Percentiles rank a stretch among this genome's conserved stretches.
phyloP scores from a whole-genome alignment of 2,329 filamentous ascomycete species.

The Xylariaceae sp. region DNA sequence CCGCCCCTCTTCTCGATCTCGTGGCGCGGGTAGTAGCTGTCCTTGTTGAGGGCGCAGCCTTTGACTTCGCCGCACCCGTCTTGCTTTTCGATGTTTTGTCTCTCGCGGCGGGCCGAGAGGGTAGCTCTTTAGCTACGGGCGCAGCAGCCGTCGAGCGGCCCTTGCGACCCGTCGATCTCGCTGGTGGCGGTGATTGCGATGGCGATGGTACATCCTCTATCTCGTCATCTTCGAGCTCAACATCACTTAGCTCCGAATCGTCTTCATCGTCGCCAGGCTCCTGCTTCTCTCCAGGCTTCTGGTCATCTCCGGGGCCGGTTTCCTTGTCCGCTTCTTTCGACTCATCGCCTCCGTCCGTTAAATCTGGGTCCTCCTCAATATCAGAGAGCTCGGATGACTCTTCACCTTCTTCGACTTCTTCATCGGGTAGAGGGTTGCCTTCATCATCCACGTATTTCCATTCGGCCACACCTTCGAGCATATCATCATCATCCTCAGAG shows the following conservation, averaged over 20 bases:
- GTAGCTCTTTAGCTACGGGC: conserved; percentile 21
- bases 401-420: conserved; percentile 23
- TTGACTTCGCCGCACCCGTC: conserved; percentile 19
- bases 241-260: conserved; percentile 19
- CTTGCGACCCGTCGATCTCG: conserved; percentile 25
- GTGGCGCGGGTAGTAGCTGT: conserved; percentile 25
- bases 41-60: conserved; percentile 18
- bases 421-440: conserved; percentile 27
- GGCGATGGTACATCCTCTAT: conserved; percentile 8
- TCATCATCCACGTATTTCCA: conserved; percentile 48
- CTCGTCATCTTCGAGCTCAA: conserved; percentile 18
- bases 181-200: conserved; percentile 18
- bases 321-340: conserved; percentile 11
- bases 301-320: conserved; percentile 5
- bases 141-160: conserved; percentile 18
- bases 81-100: conserved; percentile 21
- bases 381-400: conserved; percentile 11
- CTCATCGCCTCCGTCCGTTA: conserved; percentile 18
- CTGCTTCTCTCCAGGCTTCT: conserved; percentile 6
- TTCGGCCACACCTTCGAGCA: conserved; percentile 54
- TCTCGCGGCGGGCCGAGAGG: conserved; percentile 26
- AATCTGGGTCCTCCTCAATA: conserved; percentile 20
- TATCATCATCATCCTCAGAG: conserved; percentile 55
- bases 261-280: conserved; percentile 11
- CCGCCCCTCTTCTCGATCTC: conserved; percentile 21